phyloP scores from a whole-genome alignment of 1,284 basidiomycete species.

The Exsudoporus floridanus region DNA sequence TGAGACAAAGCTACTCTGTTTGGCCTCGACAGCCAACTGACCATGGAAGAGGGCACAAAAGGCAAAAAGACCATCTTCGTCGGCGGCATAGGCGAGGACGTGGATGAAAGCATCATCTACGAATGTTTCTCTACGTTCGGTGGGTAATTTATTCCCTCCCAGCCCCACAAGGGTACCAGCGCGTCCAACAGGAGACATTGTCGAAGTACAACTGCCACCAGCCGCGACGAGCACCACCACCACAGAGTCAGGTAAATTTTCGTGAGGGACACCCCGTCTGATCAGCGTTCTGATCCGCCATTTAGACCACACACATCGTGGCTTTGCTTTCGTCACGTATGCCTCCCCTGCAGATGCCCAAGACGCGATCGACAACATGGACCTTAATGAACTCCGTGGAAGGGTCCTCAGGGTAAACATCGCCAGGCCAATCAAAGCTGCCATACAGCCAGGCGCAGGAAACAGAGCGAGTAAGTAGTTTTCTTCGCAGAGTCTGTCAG shows the following conservation, averaged over 20 bases:
- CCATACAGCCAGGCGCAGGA: constrained; percentile 54
- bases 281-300: constrained; percentile 5
- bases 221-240: constrained; percentile 61
- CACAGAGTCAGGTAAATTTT: constrained; percentile 50
- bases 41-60: constrained; percentile 78
- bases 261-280: background rate
- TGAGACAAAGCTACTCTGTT: constrained; percentile 23
- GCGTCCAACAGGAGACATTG: constrained; percentile 63
- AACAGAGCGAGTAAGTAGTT: constrained; percentile 68
- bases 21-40: background rate
- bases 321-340: constrained; percentile 80
- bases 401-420: constrained; percentile 76
- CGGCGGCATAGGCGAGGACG: constrained; percentile 73
- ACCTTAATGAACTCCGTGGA: constrained; percentile 75
- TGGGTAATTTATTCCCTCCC: constrained; percentile 36
- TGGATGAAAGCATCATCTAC: constrained; percentile 66
- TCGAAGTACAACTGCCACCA: constrained; percentile 76
- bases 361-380: constrained; percentile 89
- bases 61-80: constrained; percentile 79
- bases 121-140: constrained; percentile 78
- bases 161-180: constrained; percentile 5
- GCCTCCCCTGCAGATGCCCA: constrained; percentile 74
- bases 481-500: background rate
- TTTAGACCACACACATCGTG: constrained; percentile 72
- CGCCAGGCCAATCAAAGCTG: constrained; percentile 69